Base-by-base conservation (phyloP, 495 filamentous ascomycete species). In the Tuber melanosporum region DNA sequence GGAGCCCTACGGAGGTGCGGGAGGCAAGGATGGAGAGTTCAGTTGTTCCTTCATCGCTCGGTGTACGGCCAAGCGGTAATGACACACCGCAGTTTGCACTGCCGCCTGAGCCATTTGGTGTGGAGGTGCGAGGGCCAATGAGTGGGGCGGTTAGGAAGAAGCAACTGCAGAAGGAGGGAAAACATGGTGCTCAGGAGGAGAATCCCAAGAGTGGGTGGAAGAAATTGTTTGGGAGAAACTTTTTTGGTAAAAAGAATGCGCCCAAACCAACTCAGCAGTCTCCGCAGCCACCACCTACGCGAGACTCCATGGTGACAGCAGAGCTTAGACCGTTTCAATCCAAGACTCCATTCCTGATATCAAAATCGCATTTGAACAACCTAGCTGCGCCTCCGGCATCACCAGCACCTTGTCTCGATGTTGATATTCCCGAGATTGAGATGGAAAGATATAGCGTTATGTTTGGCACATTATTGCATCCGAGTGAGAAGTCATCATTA, bases 371-470 rank as follows among this genome's bases (percentile, higher is more conserved):
- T 57, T 52, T 78, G 26, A 32, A 66, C 57, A 66, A 17, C 14
- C 26, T 66, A 17, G 26, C 57, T 66, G 74, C 76, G 12, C 75
- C 79, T 36, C 81, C 74, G n/a, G 41, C 52, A 26, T 73, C 74
- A 74, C 71, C 42, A 22, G 79, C 76, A 26, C 81, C 81, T 41
- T 82, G 78, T 66, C 85, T 98, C 47, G 87, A 93, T 74, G 89
- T 98, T 10, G 90, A 95, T 47, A 96, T 98, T 52, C 95, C 95
- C 0, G 87, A 88, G 47, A 87, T 92, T 62, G 87, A 93, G 73
- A 87, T 98, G 87, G 95, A 97, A 82, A 87, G 95, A 39, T 98
- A 97, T 78, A 97, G 93, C 76, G 89, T 98, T 72, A 98, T 98
- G 95, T 98, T 98, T 84, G 89, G 91, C 71, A 90, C 88, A 69